Evolutionary conservation across 495 filamentous ascomycete species (phyloP).

Genomic region (Daldinia vernicosa): DNA sequence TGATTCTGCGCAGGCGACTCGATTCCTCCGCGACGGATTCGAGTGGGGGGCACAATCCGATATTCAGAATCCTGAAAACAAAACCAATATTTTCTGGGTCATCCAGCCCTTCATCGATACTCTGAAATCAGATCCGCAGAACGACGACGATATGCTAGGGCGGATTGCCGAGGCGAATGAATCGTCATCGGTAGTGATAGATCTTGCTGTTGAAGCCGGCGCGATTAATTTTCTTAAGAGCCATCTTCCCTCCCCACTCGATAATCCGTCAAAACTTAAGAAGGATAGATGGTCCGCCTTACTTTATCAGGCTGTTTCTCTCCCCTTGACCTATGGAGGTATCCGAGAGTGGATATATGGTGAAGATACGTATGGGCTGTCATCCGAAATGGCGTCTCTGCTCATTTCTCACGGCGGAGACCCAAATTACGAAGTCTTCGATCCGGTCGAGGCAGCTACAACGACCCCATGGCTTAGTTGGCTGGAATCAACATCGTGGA

Average conservation of each 20-base stretch:
- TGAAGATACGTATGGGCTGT: not conserved
- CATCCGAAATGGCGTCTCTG: not conserved
- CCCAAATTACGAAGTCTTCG: not conserved
- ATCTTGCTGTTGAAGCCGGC: constrained; percentile 7
- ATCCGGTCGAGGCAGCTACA: not conserved
- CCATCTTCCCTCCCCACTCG: not conserved
- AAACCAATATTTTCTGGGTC: not conserved
- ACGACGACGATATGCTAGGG: not conserved
- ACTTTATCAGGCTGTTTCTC: not conserved
- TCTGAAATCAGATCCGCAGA: not conserved
- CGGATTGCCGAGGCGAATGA: not conserved
- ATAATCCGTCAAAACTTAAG: not conserved
- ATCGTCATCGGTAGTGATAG: not conserved
- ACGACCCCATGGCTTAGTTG: constrained; percentile 1
- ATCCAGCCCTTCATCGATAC: not conserved
- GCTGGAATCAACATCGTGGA: not conserved
- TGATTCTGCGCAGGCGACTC: not conserved
- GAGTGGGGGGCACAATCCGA: constrained; percentile 1
- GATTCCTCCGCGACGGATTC: not conserved
- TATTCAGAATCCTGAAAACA: not conserved
- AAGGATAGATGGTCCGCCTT: not conserved
- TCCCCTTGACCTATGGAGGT: not conserved
- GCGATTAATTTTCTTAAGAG: constrained; percentile 1
- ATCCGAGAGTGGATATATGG: not conserved
- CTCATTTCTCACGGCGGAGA: constrained; percentile 2